Base-by-base conservation (phyloP, 768 basidiomycete genomes). In the Leucocoprinus birnbaumii region DNA sequence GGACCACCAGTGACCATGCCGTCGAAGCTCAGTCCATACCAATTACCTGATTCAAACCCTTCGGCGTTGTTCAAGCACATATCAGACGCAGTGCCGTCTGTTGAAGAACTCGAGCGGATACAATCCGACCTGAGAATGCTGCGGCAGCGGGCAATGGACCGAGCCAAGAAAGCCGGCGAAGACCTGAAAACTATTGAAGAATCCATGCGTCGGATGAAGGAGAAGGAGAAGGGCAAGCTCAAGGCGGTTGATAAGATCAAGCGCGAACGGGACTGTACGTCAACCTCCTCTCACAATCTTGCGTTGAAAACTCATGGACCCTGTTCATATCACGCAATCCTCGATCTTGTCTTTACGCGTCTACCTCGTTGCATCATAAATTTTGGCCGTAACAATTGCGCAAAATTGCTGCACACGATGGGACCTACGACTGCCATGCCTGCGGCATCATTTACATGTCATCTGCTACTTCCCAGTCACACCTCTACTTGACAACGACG, bases 231-330 rank as follows among this genome's bases (percentile, higher is more conserved):
- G 71, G 86, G 87, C 0, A 91, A 89, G 67, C 82, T 80, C 49
- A 87, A 78, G 68, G 80, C 76, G n/a, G 66, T 83, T 42, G 87
- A 88, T 54, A 89, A 81, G 70, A 74, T 85, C 57, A 88, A 86
- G 72, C 79, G 83, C 48, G 89, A 90, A 65, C 82, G 80, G 62
- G 88, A 84, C 62, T 84, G 90, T 91, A 76, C 72, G 88, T 86
- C 51, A 66, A 65, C 64, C 56, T 58, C 56, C 24, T 47, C 55
- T 40, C 44, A 26, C 59, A 60, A 58, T 62, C 59, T 65, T 43
- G 42, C 50, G 9, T 38, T 24, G 19, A 21, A 40, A 34, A 59
- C 59, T 53, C 35, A 53, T 60, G 68, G 56, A 68, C 56, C 42
- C 50, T 51, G 52, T 51, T 59, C 54, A 43, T 40, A 46, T 51